These are phyloP conservation scores for Annulohypoxylon moriforme DNA, from an alignment of 495 filamentous ascomycete species.

Conservation along the genomic window DNA sequence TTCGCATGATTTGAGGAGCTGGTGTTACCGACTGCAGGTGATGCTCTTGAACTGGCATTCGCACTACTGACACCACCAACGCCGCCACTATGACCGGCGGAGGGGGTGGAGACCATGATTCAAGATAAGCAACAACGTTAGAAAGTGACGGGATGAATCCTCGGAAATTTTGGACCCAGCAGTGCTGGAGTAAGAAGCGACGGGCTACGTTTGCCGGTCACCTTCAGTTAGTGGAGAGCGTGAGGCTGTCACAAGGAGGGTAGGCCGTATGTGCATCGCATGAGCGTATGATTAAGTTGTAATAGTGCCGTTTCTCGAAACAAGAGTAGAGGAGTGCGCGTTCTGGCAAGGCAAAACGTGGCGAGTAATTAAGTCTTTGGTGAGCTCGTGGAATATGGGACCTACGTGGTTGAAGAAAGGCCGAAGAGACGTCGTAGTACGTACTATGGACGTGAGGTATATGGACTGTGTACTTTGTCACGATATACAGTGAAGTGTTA, in stretches of 20 bases:
- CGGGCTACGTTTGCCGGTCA: constrained; percentile 35
- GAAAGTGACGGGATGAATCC: neutral
- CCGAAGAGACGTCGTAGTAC: constrained; percentile 6
- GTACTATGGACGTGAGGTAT: constrained; percentile 16
- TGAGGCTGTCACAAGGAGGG: constrained; percentile 45
- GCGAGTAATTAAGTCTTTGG: constrained; percentile 5
- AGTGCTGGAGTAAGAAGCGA: constrained; percentile 19
- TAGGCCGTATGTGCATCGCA: constrained; percentile 48
- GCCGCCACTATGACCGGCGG: constrained; percentile 51
- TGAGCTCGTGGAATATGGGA: constrained; percentile 15
- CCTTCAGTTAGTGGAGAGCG: constrained; percentile 27
- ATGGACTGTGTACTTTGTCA: neutral
- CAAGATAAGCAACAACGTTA: constrained; percentile 20
- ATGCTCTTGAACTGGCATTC: constrained; percentile 60
- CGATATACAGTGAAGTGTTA: constrained; percentile 16
- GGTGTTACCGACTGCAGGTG: constrained; percentile 55
- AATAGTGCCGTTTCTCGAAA: constrained; percentile 5
- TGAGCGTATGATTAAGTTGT: constrained; percentile 20
- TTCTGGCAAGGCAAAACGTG: constrained; percentile 15
- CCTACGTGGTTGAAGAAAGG: constrained; percentile 6
- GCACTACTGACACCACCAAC: constrained; percentile 49
- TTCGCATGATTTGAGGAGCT: constrained; percentile 46
- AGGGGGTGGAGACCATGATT: constrained; percentile 57
- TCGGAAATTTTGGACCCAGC: neutral
- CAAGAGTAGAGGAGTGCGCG: neutral